phyloP scores from a whole-genome alignment of 495 filamentous ascomycete species.

The Tuber magnatum region DNA sequence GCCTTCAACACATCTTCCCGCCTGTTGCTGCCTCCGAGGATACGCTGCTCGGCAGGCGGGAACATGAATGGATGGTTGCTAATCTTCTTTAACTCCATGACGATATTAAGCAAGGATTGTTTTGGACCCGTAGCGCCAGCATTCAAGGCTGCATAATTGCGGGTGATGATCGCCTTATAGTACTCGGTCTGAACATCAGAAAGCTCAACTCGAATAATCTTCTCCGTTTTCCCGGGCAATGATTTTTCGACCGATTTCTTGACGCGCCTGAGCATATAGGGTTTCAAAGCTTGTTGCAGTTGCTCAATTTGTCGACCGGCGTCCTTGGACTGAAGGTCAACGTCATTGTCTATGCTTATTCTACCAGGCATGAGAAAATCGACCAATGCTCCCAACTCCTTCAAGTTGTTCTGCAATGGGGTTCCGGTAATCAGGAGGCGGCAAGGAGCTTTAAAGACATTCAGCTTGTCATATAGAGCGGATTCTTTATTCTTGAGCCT shows the following conservation, averaged over 20 bases:
- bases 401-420: conserved; percentile 92
- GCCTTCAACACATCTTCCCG: conserved; percentile 83
- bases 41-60: conserved; percentile 78
- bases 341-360: conserved; percentile 76
- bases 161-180: conserved; percentile 96
- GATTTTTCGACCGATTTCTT: conserved; percentile 96
- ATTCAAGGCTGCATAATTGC: conserved; percentile 92
- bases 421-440: conserved; percentile 93
- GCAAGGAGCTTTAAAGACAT: conserved; percentile 74
- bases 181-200: conserved; percentile 94
- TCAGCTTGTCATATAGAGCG: conserved; percentile 75
- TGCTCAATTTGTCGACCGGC: conserved; percentile 56
- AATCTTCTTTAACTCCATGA: conserved; percentile 99
- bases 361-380: conserved; percentile 92
- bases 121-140: conserved; percentile 80
- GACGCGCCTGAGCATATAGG: conserved; percentile 91
- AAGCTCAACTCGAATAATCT: conserved; percentile 94
- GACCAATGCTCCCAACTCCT: conserved; percentile 82
- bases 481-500: conserved; percentile 93
- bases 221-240: conserved; percentile 91
- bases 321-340: conserved; percentile 66
- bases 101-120: conserved; percentile 93
- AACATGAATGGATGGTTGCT: conserved; percentile 99
- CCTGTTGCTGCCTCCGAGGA: conserved; percentile 64
- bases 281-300: conserved; percentile 49